These are phyloP conservation scores for Plasmodium fragile DNA, from an alignment of 169 alveolate genomes.

Conservation along the genomic window DNA sequence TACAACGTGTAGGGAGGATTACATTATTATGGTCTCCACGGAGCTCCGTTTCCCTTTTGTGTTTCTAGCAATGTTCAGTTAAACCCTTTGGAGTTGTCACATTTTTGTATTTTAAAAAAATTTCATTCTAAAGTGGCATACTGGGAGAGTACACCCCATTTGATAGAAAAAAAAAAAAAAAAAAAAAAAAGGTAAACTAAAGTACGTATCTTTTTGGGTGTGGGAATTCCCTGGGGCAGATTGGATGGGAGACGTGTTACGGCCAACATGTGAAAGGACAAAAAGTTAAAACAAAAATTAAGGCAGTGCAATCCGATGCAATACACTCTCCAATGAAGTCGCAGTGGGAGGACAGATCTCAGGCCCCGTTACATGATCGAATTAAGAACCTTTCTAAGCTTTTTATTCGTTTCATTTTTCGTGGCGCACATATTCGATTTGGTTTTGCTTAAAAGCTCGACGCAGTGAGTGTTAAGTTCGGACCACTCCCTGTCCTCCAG, in stretches of 20 bases:
- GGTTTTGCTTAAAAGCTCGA: constrained; percentile 44
- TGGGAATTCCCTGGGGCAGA: not conserved
- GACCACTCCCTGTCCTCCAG: constrained; percentile 67
- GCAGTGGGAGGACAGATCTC: not conserved
- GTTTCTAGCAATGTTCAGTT: not conserved
- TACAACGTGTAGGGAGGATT: not conserved
- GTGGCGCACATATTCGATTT: constrained; percentile 35
- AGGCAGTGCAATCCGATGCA: not conserved
- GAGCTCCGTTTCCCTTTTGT: not conserved
- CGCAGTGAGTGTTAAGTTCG: constrained; percentile 38
- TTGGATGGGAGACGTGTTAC: not conserved
- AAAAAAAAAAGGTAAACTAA: not conserved
- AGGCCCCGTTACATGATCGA: constrained; percentile 15
- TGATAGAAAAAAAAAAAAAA: not conserved
- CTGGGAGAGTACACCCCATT: not conserved
- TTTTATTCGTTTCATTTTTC: constrained; percentile 59
- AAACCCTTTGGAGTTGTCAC: not conserved
- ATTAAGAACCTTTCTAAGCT: constrained; percentile 44
- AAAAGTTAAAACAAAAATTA: not conserved
- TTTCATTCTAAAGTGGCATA: not conserved
- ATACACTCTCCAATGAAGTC: not conserved
- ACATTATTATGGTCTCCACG: not conserved
- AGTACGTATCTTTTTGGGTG: not conserved
- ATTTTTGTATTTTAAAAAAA: not conserved
- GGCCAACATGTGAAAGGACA: not conserved